Base-by-base conservation (phyloP, 495 filamentous ascomycete species). In the Durotheca rogersii region DNA sequence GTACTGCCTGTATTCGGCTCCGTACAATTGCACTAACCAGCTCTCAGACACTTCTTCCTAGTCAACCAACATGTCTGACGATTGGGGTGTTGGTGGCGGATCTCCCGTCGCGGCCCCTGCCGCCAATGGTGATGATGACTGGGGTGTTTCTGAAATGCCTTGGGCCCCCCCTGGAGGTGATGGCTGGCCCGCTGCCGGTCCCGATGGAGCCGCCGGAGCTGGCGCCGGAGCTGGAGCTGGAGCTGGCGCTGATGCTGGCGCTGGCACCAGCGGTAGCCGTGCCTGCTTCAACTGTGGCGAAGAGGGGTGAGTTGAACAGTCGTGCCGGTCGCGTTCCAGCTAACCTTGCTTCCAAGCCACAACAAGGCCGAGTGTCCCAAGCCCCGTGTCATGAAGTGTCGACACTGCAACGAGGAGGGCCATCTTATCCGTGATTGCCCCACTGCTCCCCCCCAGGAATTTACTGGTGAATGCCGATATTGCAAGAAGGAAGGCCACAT, bases 221-320 rank as follows among this genome's bases (percentile, higher is more conserved):
- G 60, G 79, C 60, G 72, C 56, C 56, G 67, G 67, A 54, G 52
- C 57, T 37, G 56, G 58, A n/a, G 42, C 81, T 73, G 79, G 78
- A 79, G 80, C 77, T 79, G 83, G 86, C 83, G 64, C 75, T 78
- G 81, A n/a, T n/a, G n/a, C n/a, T n/a, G n/a, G n/a, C n/a, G n/a
- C n/a, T n/a, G n/a, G n/a, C n/a, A n/a, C n/a, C n/a, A n/a, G 76
- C 35, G 53, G 51, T 7, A 63, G 66, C 23, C 74, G 72, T 17
- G 78, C 72, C 23, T 95, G 89, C 71, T 94, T 82, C 77, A 90
- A 89, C 62, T 95, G 89, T 53, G 87, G 85, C 27, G 68, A 89
- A 60, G 67, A 75, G 48, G 87, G 86, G 85, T 86, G 74, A 70
- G 72, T 51, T 38, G 21, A 16, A n/a, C 19, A 17, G 25, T 33